Evolutionary conservation across 768 basidiomycete genomes (phyloP).

Genomic region (Lactifluus pinguis): DNA sequence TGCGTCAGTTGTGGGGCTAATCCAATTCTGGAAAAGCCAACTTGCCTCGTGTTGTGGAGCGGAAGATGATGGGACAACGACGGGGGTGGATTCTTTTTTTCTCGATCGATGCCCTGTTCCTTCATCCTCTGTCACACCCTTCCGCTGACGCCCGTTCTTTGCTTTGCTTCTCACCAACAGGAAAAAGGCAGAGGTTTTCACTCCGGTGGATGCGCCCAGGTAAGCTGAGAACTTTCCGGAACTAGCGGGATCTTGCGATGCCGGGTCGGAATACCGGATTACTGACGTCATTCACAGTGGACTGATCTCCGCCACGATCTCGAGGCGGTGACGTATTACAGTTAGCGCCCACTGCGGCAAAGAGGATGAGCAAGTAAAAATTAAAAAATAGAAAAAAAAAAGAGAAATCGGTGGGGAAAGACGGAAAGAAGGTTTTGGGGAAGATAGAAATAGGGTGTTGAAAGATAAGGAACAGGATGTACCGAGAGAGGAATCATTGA

Average conservation of each 20-base stretch:
- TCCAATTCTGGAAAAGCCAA: neutral
- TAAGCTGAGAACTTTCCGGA: slow-evolving; percentile 28
- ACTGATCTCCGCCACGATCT: slow-evolving; percentile 20
- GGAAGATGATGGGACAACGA: slow-evolving; percentile 12
- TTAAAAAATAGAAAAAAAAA: no score
- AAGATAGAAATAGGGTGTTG: neutral
- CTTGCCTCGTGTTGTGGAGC: slow-evolving; percentile 16
- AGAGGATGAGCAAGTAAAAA: no score
- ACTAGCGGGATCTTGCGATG: neutral
- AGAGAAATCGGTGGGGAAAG: neutral
- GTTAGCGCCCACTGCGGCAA: neutral
- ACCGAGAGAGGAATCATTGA: neutral
- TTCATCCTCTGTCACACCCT: neutral
- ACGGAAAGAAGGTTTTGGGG: neutral
- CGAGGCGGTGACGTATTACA: slow-evolving; percentile 14
- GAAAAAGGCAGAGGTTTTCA: slow-evolving; percentile 60
- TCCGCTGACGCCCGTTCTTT: neutral
- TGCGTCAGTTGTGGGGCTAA: no score
- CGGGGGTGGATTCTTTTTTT: slow-evolving; percentile 9
- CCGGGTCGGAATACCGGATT: neutral
- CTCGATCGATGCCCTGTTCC: slow-evolving; percentile 7
- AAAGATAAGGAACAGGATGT: neutral
- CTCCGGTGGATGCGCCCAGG: slow-evolving; percentile 82
- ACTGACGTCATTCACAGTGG: slow-evolving; percentile 20
- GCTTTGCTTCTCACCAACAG: neutral